Percentiles rank a stretch among this genome's conserved stretches.
phyloP scores from a whole-genome alignment of 2,329 filamentous ascomycete species.

The Alternaria sp. region DNA sequence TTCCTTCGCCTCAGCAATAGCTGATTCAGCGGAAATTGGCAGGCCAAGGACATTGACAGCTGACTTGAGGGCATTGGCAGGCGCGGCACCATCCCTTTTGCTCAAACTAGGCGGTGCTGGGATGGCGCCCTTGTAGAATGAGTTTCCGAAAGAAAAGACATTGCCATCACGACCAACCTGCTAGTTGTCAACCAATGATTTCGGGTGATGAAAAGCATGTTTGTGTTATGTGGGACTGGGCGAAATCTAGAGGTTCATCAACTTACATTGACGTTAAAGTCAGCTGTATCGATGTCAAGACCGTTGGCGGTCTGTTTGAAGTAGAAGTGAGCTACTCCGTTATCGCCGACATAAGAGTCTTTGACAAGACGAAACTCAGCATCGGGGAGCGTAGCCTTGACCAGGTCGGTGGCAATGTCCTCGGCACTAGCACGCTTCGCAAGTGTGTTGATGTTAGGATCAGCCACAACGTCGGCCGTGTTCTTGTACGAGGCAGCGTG shows the following conservation, averaged over 20 bases:
- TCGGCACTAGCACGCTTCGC: constrained; percentile 37
- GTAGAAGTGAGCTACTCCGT: constrained; percentile 66
- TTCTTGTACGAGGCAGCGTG: constrained; percentile 37
- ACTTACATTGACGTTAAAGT: constrained; percentile 69
- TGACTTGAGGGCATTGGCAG: constrained; percentile 55
- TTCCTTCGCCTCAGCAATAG: constrained; percentile 52
- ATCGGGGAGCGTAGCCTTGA: constrained; percentile 47
- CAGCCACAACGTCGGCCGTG: constrained; percentile 26
- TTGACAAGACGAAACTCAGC: constrained; percentile 61
- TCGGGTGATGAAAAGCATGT: neutral
- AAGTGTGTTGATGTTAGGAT: constrained; percentile 30
- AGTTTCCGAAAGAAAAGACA: constrained; percentile 67
- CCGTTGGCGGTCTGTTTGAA: constrained; percentile 68
- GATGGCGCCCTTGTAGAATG: constrained; percentile 57
- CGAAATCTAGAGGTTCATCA: neutral
- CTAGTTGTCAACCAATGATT: neutral
- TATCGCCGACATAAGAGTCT: constrained; percentile 64
- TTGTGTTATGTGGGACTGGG: neutral
- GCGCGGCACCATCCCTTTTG: constrained; percentile 56
- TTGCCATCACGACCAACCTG: constrained; percentile 63
- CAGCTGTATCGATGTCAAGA: constrained; percentile 68
- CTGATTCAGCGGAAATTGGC: constrained; percentile 53
- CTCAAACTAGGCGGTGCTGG: constrained; percentile 49
- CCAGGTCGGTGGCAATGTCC: constrained; percentile 44
- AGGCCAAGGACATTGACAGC: constrained; percentile 54